Evolutionary conservation across 129 eudicot species (phyloP).

Genomic region (Escallonia rubra): DNA sequence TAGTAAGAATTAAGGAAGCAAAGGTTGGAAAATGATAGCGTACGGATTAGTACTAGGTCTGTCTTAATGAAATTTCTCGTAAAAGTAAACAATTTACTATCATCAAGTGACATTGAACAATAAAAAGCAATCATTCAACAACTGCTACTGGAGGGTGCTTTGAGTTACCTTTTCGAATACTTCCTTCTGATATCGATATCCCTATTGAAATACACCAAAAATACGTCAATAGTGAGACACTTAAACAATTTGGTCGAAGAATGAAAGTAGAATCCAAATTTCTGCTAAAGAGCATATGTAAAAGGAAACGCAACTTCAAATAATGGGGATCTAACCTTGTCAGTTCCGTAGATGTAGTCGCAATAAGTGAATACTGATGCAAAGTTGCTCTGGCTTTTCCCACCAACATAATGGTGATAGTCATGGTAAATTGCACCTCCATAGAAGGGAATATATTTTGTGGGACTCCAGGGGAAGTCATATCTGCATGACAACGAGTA

Average conservation of each 20-base stretch:
- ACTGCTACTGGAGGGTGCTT: neutral
- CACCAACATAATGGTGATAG: slow-evolving; percentile 54
- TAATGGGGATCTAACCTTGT: slow-evolving; percentile 22
- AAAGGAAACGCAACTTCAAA: neutral
- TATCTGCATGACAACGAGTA: slow-evolving; percentile 24
- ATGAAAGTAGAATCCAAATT: neutral
- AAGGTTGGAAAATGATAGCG: neutral
- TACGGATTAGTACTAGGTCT: too few species aligned
- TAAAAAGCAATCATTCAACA: too few species aligned
- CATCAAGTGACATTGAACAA: too few species aligned
- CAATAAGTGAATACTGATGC: slow-evolving; percentile 55
- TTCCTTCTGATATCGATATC: slow-evolving; percentile 41
- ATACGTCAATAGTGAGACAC: neutral
- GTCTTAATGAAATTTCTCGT: neutral
- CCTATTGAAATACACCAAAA: slow-evolving; percentile 19
- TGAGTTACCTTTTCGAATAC: slow-evolving; percentile 19
- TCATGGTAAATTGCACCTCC: slow-evolving; percentile 53
- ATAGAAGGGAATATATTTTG: slow-evolving; percentile 45
- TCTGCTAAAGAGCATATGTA: neutral
- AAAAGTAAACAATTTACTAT: neutral
- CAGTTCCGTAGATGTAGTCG: slow-evolving; percentile 48
- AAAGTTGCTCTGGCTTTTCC: slow-evolving; percentile 43
- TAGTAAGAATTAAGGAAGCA: neutral
- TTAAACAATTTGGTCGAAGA: neutral
- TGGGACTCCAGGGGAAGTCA: slow-evolving; percentile 47